Percentiles rank a stretch among this genome's conserved stretches.
Evolutionary conservation across 345 rosid species (phyloP).

Genomic region (Erysimum cheiranthoides): DNA sequence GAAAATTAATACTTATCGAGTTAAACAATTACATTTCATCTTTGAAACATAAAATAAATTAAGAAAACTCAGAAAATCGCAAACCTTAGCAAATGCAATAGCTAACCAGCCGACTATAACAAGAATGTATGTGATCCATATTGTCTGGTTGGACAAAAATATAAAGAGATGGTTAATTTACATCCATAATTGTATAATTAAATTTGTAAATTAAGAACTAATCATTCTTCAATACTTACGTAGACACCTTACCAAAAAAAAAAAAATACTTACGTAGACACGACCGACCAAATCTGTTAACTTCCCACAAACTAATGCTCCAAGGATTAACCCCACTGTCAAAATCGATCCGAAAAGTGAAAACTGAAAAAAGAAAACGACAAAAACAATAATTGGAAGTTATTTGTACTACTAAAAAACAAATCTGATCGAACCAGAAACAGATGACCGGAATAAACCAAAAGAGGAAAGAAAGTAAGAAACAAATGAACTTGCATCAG

Average conservation of each 20-base stretch:
- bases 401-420: neutral
- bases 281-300: constrained; percentile 59
- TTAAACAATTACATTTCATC: neutral
- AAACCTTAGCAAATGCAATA: constrained; percentile 63
- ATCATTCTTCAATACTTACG: constrained; percentile 35
- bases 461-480: neutral
- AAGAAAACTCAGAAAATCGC: neutral
- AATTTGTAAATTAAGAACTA: neutral
- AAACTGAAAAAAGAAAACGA: constrained; percentile 35
- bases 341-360: constrained; percentile 63
- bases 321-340: constrained; percentile 56
- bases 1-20: neutral
- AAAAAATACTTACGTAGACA: constrained; percentile 49
- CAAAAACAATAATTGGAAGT: neutral
- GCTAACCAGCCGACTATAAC: constrained; percentile 57
- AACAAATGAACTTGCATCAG: constrained; percentile 40
- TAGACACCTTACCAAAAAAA: no score
- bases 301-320: constrained; percentile 56
- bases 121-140: constrained; percentile 53
- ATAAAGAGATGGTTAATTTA: neutral
- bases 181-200: neutral
- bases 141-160: constrained; percentile 49
- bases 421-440: neutral
- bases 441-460: constrained; percentile 15
- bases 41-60: neutral